Evolutionary conservation across 305 asterid genomes (phyloP).

Genomic region (Lippia alba): DNA sequence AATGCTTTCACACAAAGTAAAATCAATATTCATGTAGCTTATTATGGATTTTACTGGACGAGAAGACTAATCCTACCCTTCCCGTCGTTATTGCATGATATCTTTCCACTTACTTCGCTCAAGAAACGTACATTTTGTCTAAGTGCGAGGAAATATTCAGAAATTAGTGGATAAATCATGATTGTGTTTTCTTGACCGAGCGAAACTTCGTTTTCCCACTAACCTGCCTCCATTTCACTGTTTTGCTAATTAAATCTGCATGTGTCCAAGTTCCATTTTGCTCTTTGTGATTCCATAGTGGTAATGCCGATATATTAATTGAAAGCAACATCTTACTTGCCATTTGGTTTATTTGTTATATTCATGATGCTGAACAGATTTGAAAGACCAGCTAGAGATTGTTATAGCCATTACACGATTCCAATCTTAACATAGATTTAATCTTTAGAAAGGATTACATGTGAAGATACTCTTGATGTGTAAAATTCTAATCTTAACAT

Average conservation of each 20-base stretch:
- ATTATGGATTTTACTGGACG: conserved; percentile 27
- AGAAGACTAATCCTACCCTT: conserved; percentile 12
- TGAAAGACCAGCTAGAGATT: conserved; percentile 36
- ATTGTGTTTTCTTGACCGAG: conserved; percentile 30
- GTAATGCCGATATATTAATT: background rate
- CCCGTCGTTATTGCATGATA: conserved; percentile 19
- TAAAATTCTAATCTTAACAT: conserved; percentile 9
- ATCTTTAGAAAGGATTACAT: conserved; percentile 8
- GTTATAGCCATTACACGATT: conserved; percentile 9
- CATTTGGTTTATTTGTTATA: conserved; percentile 28
- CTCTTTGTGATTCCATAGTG: background rate
- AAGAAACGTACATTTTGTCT: background rate
- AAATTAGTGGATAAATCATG: conserved; percentile 30
- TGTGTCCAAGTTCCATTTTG: background rate
- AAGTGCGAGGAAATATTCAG: conserved; percentile 23
- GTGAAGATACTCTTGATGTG: conserved; percentile 34
- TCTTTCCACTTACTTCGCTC: conserved; percentile 3
- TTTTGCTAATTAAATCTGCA: background rate
- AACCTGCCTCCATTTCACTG: conserved; percentile 2
- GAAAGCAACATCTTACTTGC: conserved; percentile 37
- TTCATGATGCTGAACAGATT: conserved; percentile 36
- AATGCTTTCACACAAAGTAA: conserved; percentile 33
- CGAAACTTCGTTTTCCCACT: conserved; percentile 7
- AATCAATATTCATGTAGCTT: conserved; percentile 22
- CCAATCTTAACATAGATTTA: conserved; percentile 9